Percentiles rank a stretch among this genome's conserved stretches.
Evolutionary conservation across 2,329 filamentous ascomycete species (phyloP).

Genomic region (Drechslerella dactyloides): DNA sequence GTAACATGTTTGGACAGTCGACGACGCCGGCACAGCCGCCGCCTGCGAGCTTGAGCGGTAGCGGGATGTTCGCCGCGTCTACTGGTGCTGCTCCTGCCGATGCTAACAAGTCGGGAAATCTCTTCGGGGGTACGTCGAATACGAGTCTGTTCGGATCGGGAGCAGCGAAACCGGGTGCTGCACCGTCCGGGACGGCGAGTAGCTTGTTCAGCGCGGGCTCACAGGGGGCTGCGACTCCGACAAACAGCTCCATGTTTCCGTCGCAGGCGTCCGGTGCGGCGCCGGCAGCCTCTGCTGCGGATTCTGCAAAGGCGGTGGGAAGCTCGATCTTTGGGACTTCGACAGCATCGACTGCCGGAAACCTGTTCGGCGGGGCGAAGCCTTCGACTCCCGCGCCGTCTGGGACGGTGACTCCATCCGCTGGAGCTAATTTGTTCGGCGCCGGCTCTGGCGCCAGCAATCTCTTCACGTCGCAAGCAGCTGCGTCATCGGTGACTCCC

Average conservation of each 20-base stretch:
- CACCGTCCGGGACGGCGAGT: conserved; percentile 16
- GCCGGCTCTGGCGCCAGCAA: conserved; percentile 3
- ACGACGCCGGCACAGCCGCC: conserved; percentile 38
- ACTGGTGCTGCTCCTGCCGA: conserved; percentile 43
- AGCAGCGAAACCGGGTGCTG: conserved; percentile 11
- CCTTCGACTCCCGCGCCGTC: conserved; percentile 27
- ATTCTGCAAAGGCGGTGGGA: conserved; percentile 24
- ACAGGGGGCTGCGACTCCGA: conserved; percentile 22
- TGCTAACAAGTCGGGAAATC: conserved; percentile 1
- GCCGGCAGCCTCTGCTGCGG: conserved; percentile 12
- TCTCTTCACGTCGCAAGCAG: conserved; percentile 29
- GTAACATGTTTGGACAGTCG: conserved; percentile 27
- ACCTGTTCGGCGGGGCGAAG: conserved; percentile 16
- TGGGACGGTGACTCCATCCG: conserved; percentile 31
- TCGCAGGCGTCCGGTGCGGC: conserved; percentile 18
- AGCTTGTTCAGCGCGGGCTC: conserved; percentile 30
- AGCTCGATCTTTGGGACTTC: conserved; percentile 20
- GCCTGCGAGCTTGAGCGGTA: conserved; percentile 21
- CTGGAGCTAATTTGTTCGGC: conserved; percentile 19
- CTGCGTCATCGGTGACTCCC: conserved; percentile 50
- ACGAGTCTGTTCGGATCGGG: conserved; percentile 20
- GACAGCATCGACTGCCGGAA: background rate
- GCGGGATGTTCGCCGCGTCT: conserved; percentile 32
- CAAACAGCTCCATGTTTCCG: conserved; percentile 22
- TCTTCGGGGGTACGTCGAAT: conserved; percentile 26